phyloP scores from a whole-genome alignment of 306 rosid genomes.

The Lupinus albus region DNA sequence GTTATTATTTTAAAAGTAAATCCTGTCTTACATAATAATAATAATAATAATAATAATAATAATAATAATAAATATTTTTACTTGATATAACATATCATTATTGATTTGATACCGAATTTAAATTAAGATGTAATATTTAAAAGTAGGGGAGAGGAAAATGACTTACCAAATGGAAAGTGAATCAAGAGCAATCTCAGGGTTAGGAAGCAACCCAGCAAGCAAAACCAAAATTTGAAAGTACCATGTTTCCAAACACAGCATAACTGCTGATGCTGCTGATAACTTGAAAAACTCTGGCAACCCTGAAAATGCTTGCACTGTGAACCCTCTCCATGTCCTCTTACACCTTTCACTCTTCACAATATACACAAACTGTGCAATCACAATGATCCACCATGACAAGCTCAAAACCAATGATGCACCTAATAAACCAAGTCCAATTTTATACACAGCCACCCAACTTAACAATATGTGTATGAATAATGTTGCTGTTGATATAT shows the following conservation, averaged over 20 bases:
- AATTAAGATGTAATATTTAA: not conserved
- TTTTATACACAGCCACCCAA: conserved; percentile 58
- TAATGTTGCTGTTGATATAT: conserved; percentile 64
- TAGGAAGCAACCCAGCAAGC: conserved; percentile 69
- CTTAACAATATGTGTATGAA: conserved; percentile 52
- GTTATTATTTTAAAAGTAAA: too few relatives aligned
- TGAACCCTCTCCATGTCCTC: conserved; percentile 66
- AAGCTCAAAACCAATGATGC: conserved; percentile 67
- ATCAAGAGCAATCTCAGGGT: conserved; percentile 75
- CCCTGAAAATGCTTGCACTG: conserved; percentile 54
- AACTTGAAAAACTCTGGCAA: conserved; percentile 60
- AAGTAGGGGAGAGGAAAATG: too few relatives aligned
- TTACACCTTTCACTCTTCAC: conserved; percentile 63
- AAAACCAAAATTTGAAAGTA: conserved; percentile 74
- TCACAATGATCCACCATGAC: conserved; percentile 84
- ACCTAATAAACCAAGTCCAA: conserved; percentile 67
- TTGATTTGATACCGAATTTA: too few relatives aligned
- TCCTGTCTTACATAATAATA: too few relatives aligned
- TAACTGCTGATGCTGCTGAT: conserved; percentile 76
- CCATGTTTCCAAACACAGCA: conserved; percentile 83
- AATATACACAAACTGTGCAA: conserved; percentile 66
- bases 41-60: too few relatives aligned
- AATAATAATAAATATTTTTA: too few relatives aligned
- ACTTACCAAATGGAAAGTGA: conserved; percentile 76
- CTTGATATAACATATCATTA: too few relatives aligned